Percentiles rank a stretch among this genome's conserved stretches.
Conservation (phyloP, 2,329 filamentous ascomycete species). For the Colletotrichum endophyticum region DNA sequence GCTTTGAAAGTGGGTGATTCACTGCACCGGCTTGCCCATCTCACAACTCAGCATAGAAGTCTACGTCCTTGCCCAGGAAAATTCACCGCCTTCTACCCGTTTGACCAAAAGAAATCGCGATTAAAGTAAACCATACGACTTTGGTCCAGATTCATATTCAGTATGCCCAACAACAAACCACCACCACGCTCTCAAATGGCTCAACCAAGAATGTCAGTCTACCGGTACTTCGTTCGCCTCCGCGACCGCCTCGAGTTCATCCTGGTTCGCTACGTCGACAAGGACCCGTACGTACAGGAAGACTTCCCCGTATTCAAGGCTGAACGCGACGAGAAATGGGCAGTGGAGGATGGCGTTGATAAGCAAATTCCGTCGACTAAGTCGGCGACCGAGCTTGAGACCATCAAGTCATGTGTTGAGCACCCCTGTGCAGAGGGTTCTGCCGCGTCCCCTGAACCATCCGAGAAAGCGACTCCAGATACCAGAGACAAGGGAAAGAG, state of each 20-base stretch:
- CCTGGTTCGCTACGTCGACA: constrained; percentile 4
- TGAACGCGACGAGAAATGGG: neutral
- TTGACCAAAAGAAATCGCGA: neutral
- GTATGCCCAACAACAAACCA: neutral
- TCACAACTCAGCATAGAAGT: neutral
- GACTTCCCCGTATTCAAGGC: neutral
- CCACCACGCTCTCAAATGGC: neutral
- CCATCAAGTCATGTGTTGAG: neutral
- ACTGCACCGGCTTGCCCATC: neutral
- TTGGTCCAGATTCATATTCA: neutral
- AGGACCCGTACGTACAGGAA: neutral
- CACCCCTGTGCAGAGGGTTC: accelerated
- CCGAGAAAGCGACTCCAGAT: neutral
- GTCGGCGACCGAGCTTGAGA: neutral
- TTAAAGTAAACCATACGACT: neutral
- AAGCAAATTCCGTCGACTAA: neutral
- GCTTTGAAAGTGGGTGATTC: neutral
- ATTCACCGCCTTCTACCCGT: neutral
- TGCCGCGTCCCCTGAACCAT: accelerated
- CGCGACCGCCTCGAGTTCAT: constrained; percentile 13
- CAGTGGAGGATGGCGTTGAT: neutral
- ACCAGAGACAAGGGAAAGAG: neutral
- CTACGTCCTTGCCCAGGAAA: neutral
- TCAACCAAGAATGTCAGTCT: neutral
- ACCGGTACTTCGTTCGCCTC: constrained; percentile 4